These are phyloP conservation scores for Populus ilicifolia DNA, from an alignment of 345 rosid genomes.

Conservation along the genomic window DNA sequence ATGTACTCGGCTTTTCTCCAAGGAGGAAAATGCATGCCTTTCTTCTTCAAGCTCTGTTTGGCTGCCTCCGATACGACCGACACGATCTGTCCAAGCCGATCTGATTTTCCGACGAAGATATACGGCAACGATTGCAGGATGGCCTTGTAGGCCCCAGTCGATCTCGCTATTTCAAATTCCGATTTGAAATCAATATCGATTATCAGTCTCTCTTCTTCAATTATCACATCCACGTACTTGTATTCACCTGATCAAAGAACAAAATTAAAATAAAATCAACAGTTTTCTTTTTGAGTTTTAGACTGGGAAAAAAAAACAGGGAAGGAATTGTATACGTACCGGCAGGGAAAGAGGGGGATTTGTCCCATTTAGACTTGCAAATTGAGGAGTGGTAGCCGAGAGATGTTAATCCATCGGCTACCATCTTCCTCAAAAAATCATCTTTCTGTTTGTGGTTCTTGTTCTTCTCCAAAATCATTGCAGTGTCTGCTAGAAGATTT, in stretches of 20 bases:
- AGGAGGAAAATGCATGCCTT: conserved; percentile 80
- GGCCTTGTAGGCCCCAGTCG: conserved; percentile 68
- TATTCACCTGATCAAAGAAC: conserved; percentile 53
- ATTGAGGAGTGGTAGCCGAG: conserved; percentile 69
- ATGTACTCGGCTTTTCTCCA: conserved; percentile 89
- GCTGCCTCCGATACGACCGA: conserved; percentile 62
- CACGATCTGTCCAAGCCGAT: conserved; percentile 67
- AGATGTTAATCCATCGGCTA: conserved; percentile 54
- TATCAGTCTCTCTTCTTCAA: conserved; percentile 55
- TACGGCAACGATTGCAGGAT: conserved; percentile 65
- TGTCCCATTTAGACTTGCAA: conserved; percentile 96
- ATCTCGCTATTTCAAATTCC: conserved; percentile 81
- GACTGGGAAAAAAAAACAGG: neutral
- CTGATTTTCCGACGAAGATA: conserved; percentile 67
- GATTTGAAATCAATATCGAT: conserved; percentile 79
- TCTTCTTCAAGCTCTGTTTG: conserved; percentile 78
- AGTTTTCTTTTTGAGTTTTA: neutral
- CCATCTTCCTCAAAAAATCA: conserved; percentile 53
- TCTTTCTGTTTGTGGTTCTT: conserved; percentile 63
- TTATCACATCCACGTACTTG: conserved; percentile 66
- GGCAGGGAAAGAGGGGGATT: conserved; percentile 63
- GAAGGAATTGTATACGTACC: conserved; percentile 29
- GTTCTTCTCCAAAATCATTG: conserved; percentile 76
- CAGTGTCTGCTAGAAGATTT: conserved; percentile 74
- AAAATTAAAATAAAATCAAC: neutral